These are phyloP conservation scores for Rhododendron simsii DNA, from an alignment of 148 eudicot genomes.

Conservation along the genomic window DNA sequence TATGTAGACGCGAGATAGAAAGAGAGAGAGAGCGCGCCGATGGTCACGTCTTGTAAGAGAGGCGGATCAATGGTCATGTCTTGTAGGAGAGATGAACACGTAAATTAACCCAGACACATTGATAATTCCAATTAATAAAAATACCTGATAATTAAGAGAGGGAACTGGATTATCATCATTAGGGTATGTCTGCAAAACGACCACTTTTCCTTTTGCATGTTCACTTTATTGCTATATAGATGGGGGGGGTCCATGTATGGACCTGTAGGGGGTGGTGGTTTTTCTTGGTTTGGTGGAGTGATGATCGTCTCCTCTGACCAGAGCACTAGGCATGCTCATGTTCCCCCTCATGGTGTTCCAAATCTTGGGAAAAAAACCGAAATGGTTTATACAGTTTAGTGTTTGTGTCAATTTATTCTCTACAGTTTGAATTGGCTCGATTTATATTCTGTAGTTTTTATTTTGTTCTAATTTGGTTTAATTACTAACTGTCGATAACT, in stretches of 20 bases:
- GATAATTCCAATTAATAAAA: not conserved
- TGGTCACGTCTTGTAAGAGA: not conserved
- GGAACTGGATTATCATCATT: slow-evolving; percentile 8
- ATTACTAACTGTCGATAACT: too few relatives aligned
- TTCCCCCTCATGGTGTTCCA: not conserved
- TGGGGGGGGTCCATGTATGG: slow-evolving; percentile 3
- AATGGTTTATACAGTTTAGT: too few relatives aligned
- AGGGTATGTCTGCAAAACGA: slow-evolving; percentile 3
- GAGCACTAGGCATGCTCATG: slow-evolving; percentile 6
- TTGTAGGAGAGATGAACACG: not conserved
- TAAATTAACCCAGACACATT: not conserved
- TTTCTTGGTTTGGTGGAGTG: not conserved
- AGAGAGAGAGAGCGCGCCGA: not conserved
- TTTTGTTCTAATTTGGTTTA: too few relatives aligned
- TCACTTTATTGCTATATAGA: not conserved
- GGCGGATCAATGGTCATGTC: not conserved
- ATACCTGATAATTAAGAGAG: not conserved
- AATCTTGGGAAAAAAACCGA: not conserved
- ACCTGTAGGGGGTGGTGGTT: not conserved
- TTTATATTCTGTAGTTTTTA: too few relatives aligned
- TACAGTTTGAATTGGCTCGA: too few relatives aligned
- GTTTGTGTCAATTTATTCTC: too few relatives aligned
- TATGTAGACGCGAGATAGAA: too few relatives aligned
- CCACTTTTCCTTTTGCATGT: slow-evolving; percentile 13
- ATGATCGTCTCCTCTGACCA: not conserved